Base-by-base conservation (phyloP, 768 basidiomycete species). In the Hypholoma fasciculare region DNA sequence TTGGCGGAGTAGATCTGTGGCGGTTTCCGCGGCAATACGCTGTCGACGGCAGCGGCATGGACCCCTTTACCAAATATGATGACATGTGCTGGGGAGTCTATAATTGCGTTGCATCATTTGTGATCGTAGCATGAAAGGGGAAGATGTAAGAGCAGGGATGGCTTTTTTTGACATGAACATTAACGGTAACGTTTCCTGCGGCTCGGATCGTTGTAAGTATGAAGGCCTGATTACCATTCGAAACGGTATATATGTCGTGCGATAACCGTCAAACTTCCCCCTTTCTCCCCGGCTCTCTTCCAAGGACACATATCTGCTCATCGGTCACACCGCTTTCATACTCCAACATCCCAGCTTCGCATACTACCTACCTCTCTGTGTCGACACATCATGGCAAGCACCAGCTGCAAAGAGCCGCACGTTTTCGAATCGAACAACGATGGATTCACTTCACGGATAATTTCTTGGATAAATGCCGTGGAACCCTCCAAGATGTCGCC, bases 201-300 rank as follows among this genome's bases (percentile, higher is more conserved):
- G 43, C 54, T 34, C 38, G 53, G 8, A 19, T 47, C 19, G 42
- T 53, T 47, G 36, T 34, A 34, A 23, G 44, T 30, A 47, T 23
- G 48, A 43, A 44, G 34, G 34, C 26, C 44, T 20, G 30, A 34
- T 43, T 47, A 37, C 34, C 36, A 34, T 19, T 47, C 26, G 1
- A 43, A 27, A 47, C 47, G 19, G 46, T 54, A 54, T 54, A 54
- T 54, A 54, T 46, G 54, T 47, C 43, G 54, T 16, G 43, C 44
- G 17, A 34, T 36, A 14, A 17, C 16, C 46, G 17, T 27, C 11
- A 7, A 17, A 14, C 44, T 34, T 47, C 36, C 8, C 36, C 30
- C 44, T 17, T 27, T 42, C 44, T 54, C 30, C 54, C 19, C 54
- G 34, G 23, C 19, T 37, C 20, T 36, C 19, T 17, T 34, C 13